These are phyloP conservation scores for Aurinia saxatilis DNA, from an alignment of 345 rosid genomes.

Conservation along the genomic window DNA sequence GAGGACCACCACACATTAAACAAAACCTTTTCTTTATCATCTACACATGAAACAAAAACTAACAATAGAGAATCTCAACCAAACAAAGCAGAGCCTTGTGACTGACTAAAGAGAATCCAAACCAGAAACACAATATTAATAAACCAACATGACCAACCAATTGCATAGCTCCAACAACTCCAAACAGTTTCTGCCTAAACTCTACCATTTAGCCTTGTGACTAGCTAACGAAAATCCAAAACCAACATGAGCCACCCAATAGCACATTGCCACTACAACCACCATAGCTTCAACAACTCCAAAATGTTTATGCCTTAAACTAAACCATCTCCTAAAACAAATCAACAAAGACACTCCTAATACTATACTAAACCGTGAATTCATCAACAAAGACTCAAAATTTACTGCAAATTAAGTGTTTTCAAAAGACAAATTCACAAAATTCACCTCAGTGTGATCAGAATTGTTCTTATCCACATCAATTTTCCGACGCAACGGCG, in stretches of 20 bases:
- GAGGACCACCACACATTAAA: constrained; percentile 19
- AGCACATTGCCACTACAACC: too few relatives aligned
- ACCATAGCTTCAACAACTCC: too few relatives aligned
- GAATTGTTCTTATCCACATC: constrained; percentile 42
- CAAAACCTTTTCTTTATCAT: neutral
- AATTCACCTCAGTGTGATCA: constrained; percentile 37
- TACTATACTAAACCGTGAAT: neutral
- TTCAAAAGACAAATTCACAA: neutral
- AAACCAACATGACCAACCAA: constrained; percentile 17
- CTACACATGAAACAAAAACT: constrained; percentile 5
- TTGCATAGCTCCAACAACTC: constrained; percentile 18
- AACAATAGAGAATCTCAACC: constrained; percentile 12
- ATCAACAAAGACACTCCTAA: neutral
- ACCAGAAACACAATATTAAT: neutral
- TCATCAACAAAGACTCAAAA: constrained; percentile 1
- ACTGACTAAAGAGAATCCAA: too few relatives aligned
- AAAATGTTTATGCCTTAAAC: too few relatives aligned
- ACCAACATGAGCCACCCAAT: too few relatives aligned
- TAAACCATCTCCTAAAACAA: too few relatives aligned
- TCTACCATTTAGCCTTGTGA: neutral
- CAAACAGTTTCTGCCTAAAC: constrained; percentile 14
- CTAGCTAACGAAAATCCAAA: too few relatives aligned
- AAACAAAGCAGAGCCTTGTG: too few relatives aligned
- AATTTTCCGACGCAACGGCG: constrained; percentile 51
- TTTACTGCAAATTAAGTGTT: too few relatives aligned